Conservation (phyloP, 2,329 filamentous ascomycete species). For the Cladobotryum mycophilum region DNA sequence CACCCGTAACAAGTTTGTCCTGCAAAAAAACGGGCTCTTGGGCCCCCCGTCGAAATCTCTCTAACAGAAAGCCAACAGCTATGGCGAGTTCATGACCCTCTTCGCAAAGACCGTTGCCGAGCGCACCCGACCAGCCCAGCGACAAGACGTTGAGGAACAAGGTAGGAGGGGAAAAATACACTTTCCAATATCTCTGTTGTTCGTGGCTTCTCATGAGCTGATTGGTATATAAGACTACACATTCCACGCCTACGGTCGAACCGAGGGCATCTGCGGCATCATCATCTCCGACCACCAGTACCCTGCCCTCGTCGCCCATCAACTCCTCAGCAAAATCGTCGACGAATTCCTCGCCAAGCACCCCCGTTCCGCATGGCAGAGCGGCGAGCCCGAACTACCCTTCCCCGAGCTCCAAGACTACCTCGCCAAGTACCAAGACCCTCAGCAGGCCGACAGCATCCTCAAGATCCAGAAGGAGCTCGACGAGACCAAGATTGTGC, state of each 20-base stretch:
- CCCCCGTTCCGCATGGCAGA: conserved; percentile 62
- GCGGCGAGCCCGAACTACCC: conserved; percentile 45
- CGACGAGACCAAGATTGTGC: conserved; percentile 93
- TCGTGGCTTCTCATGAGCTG: no score
- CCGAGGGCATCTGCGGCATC: conserved; percentile 68
- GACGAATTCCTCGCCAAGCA: conserved; percentile 80
- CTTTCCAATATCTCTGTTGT: no score
- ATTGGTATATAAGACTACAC: conserved; percentile 48
- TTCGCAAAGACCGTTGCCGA: conserved; percentile 86
- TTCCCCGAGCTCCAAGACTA: conserved; percentile 78
- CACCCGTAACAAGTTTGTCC: conserved; percentile 60
- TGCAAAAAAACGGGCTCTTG: background rate
- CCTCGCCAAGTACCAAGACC: conserved; percentile 70
- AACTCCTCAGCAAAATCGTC: conserved; percentile 76
- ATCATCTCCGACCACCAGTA: conserved; percentile 74
- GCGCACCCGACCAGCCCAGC: conserved; percentile 70
- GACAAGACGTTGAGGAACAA: conserved; percentile 81
- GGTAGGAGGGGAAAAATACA: conserved; percentile 41
- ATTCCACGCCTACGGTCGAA: conserved; percentile 72
- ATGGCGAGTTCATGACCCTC: conserved; percentile 69
- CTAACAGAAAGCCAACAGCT: conserved; percentile 20
- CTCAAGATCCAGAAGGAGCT: conserved; percentile 94
- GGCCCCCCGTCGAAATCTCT: conserved; percentile 1
- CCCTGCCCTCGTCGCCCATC: conserved; percentile 73
- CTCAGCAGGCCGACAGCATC: conserved; percentile 82